Evolutionary conservation across 139 green algal genomes (phyloP), one percentile per base, ranked within the genome.

Genomic region (Protoeuglena noctilucae): DNA sequence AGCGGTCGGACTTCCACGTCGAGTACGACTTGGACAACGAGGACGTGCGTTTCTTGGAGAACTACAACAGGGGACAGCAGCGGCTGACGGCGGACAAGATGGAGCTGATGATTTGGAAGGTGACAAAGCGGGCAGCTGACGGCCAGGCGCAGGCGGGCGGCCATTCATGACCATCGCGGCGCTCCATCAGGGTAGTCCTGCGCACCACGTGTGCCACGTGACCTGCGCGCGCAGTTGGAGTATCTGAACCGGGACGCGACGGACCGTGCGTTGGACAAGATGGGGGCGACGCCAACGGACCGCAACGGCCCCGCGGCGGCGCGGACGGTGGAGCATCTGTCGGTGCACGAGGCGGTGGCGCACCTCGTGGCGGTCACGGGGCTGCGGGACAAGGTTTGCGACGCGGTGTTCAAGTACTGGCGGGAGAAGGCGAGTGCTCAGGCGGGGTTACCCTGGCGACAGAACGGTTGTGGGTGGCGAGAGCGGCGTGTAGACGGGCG

Each of bases 1-100:
- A 12, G 24, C 40, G 21, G 39, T 27, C 53, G 21, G 53, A 39
- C 5, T n/a, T 34, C 16, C 14, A 40, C 22, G 12, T 60, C 34
- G 28, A 60, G n/a, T 60, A 60, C 53, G 53, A 60, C 40, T 28
- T 60, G 53, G 53, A 60, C 28, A 28, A 56, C 5, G 26, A 60
- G 25, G 53, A 60, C 28, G 53, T 48, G 53, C 5, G 6, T 19
- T 60, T 25, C 26, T 28, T 60, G 19, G 28, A n/a, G n/a, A 39
- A 60, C 26, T 60, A 39, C 53, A 60, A 60, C 53, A 6, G 5
- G 22, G 17, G 53, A n/a, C 23, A 56, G 53, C 6, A 26, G 19
- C 19, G n/a, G 25, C 40, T 60, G 40, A n/a, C 28, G 19, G 26
- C 25, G 53, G 53, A 60, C n/a, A 60, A 56, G 40, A 34, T 60